Evolutionary conservation across 495 filamentous ascomycete species (phyloP), one percentile per base, ranked within the genome.

Genomic region (Lasiosphaeria miniovina): DNA sequence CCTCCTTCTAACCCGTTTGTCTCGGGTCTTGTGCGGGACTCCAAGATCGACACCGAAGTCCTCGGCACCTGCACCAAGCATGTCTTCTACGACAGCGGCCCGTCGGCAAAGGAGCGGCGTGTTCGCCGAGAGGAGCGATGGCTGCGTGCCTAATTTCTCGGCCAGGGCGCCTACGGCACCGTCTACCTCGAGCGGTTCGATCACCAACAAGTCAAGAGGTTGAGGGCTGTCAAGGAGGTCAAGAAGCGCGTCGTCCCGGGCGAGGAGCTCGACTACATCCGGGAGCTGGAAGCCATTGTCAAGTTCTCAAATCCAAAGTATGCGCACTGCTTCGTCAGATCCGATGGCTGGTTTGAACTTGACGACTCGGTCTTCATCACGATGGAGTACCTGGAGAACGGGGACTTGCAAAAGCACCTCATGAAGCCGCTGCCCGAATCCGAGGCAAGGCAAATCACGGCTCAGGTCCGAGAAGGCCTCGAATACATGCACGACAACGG

Each of bases 391-490:
- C 57, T 73, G 34, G 54, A 61, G 5, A 55, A 65, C 32, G 74
- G 72, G 5, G 68, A 74, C 40, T 58, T 76, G 50, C 55, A 71
- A 43, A 54, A 33, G n/a, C 64, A 72, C 52, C 49, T 60, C 12
- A 34, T 33, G 6, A 24, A 31, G 15, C 59, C 60, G 4, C 38
- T 66, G 31, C 57, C 60, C 3, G 80, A 81, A 57, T 4, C 7
- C 9, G 74, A 82, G 34, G 75, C 67, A 3, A 60, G 66, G 14
- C 43, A 68, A 5, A 75, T 83, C 11, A 50, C 62, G 0, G 55
- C 52, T 8, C 80, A 84, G 58, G 52, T 83, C 3, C 62, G 81
- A 0, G 75, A 77, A 38, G 82, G 75, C 0, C 59, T 84, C 6
- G 45, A 57, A 9, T 64, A 72, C 38, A 80, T 84, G 76, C 82